phyloP scores from a whole-genome alignment of 2,329 filamentous ascomycete species.

The Tolypocladium paradoxum region DNA sequence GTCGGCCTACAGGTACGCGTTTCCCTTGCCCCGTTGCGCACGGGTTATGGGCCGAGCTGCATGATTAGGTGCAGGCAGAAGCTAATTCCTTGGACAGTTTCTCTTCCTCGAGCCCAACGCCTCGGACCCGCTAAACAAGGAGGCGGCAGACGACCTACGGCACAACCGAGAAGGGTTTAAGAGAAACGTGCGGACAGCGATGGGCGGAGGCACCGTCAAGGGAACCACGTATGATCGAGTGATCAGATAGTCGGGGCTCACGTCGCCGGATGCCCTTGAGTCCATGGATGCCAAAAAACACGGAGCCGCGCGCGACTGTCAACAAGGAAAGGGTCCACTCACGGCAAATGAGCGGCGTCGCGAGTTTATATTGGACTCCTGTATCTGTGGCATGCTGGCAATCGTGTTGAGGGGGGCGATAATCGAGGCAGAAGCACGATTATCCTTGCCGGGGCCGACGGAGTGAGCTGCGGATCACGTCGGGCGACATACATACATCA shows the following conservation, averaged over 20 bases:
- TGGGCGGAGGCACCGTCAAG: constrained; percentile 70
- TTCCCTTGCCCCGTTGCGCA: neutral
- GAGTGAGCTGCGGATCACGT: neutral
- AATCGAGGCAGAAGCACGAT: neutral
- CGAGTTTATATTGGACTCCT: neutral
- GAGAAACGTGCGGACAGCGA: constrained; percentile 74
- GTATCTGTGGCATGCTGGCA: neutral
- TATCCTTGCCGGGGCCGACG: neutral
- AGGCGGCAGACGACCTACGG: constrained; percentile 86
- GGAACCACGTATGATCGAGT: constrained; percentile 70
- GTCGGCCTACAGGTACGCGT: constrained; percentile 69
- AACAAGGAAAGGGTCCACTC: neutral
- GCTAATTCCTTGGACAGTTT: constrained; percentile 46
- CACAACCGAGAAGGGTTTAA: constrained; percentile 81
- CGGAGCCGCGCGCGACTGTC: neutral
- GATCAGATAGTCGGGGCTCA: constrained; percentile 39
- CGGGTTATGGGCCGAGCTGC: neutral
- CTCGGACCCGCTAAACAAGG: constrained; percentile 95
- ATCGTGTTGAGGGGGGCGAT: neutral
- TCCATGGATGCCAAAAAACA: no score
- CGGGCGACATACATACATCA: neutral
- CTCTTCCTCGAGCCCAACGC: constrained; percentile 97
- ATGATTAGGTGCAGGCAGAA: no score
- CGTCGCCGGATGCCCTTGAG: neutral
- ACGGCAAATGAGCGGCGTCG: neutral